Conservation (phyloP, 441 rosid genomes). For the Adansonia rubrostipa region DNA sequence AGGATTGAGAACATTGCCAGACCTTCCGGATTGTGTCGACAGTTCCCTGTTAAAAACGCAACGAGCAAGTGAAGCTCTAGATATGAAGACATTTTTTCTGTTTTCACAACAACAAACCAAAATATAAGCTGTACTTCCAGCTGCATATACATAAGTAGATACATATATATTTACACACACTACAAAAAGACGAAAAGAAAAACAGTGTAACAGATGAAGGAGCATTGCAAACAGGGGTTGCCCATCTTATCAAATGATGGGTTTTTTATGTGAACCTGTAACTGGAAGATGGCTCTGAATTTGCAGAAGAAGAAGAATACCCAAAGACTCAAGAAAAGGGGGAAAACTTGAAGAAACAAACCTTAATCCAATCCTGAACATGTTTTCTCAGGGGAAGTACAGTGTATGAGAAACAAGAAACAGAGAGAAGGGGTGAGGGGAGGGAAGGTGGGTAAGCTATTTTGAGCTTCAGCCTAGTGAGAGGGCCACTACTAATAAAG, state of each 20-base stretch:
- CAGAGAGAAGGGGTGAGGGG: not conserved
- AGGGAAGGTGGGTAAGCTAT: not conserved
- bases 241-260: not conserved
- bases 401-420: not conserved
- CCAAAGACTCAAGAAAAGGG: not conserved
- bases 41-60: conserved; percentile 32
- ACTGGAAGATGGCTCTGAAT: not conserved
- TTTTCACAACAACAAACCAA: not conserved
- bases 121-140: not conserved
- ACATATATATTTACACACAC: not conserved
- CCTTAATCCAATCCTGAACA: conserved; percentile 42
- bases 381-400: not conserved
- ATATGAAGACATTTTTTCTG: conserved; percentile 25
- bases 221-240: not conserved
- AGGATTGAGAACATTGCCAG: not conserved
- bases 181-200: not conserved
- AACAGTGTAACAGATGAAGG: not conserved
- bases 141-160: not conserved
- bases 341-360: conserved; percentile 16
- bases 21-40: conserved; percentile 40
- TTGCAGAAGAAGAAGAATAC: not conserved
- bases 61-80: conserved; percentile 31
- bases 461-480: not conserved
- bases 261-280: not conserved
- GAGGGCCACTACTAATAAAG: not conserved